Evolutionary conservation across 805 yeast genomes (phyloP).

Genomic region (Yamadazyma ubonensis): DNA sequence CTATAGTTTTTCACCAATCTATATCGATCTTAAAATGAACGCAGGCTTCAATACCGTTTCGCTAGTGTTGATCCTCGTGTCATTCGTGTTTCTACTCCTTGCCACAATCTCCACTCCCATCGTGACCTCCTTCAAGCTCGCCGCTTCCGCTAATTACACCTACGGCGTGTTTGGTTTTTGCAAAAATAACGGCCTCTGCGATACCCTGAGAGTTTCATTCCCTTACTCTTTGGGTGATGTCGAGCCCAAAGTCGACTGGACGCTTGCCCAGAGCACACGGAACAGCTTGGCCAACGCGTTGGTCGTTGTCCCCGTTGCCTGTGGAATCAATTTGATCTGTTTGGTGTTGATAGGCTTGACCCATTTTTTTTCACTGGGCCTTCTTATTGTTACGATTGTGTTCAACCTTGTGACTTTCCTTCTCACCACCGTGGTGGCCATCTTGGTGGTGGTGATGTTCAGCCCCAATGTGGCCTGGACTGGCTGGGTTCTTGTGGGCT

Average conservation of each 20-base stretch:
- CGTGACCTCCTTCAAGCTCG: constrained; percentile 46
- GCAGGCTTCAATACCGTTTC: constrained; percentile 19
- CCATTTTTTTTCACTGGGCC: constrained; percentile 24
- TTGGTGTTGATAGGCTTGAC: constrained; percentile 24
- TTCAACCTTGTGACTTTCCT: constrained; percentile 51
- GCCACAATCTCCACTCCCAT: constrained; percentile 66
- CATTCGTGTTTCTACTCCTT: constrained; percentile 62
- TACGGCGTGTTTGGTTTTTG: constrained; percentile 76
- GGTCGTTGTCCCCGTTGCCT: constrained; percentile 64
- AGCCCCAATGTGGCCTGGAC: constrained; percentile 68
- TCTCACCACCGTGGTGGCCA: constrained; percentile 52
- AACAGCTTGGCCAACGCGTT: constrained; percentile 53
- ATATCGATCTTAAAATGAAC: not conserved
- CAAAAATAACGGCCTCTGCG: constrained; percentile 34
- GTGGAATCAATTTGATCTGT: constrained; percentile 53
- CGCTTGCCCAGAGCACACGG: constrained; percentile 45
- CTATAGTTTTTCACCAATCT: no score
- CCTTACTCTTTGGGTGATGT: constrained; percentile 41
- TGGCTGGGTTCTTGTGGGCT: constrained; percentile 69
- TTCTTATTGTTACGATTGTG: constrained; percentile 41
- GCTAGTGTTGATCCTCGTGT: constrained; percentile 42
- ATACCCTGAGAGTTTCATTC: constrained; percentile 37
- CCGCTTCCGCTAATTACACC: constrained; percentile 41
- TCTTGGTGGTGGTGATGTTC: constrained; percentile 57
- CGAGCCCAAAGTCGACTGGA: constrained; percentile 44